Conservation (phyloP, 2,329 filamentous ascomycete genomes). For the Cytospora schulzeri region DNA sequence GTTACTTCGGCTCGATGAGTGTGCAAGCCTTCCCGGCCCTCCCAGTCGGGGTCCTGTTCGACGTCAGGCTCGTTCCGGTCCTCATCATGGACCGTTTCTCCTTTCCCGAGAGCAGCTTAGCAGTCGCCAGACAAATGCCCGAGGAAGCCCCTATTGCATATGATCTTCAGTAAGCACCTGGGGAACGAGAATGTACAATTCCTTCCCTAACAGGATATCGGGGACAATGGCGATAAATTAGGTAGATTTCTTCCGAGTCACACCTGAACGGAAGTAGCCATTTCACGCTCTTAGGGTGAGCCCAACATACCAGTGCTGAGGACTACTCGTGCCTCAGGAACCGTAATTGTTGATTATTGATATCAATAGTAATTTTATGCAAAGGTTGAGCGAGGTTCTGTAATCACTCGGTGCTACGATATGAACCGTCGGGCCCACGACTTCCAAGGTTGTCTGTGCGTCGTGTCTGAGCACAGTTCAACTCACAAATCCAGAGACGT, state of each 20-base stretch:
- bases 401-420: no score
- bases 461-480: not conserved
- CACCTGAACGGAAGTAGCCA: no score
- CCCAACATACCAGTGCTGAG: slow-evolving; percentile 2
- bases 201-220: not conserved
- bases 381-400: no score
- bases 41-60: slow-evolving; percentile 11
- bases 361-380: not conserved
- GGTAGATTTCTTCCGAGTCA: not conserved
- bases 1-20: not conserved
- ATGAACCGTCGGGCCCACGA: no score
- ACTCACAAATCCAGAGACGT: not conserved
- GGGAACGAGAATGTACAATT: no score
- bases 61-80: slow-evolving; percentile 6
- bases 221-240: not conserved
- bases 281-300: not conserved
- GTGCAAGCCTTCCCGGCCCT: slow-evolving; percentile 7
- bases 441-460: not conserved
- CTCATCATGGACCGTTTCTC: slow-evolving; percentile 1
- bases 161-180: no score
- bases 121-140: slow-evolving; percentile 7
- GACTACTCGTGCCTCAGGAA: slow-evolving; percentile 1
- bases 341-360: not conserved
- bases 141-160: not conserved
- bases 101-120: slow-evolving; percentile 2